Evolutionary conservation across 495 filamentous ascomycete genomes (phyloP).

Genomic region (Collariella sp.): DNA sequence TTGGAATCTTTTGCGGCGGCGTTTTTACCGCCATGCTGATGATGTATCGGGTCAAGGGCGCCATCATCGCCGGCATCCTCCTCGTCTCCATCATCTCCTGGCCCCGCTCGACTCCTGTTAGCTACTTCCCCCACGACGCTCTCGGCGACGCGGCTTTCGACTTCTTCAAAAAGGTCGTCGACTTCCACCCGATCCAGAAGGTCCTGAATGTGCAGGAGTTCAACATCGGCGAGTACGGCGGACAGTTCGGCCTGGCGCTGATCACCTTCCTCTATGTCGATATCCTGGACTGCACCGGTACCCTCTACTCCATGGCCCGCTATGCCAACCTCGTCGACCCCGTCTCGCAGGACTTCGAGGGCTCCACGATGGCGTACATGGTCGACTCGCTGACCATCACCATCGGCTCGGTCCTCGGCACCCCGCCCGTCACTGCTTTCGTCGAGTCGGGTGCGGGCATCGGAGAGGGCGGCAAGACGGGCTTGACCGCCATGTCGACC

Average conservation of each 20-base stretch:
- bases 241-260: constrained; percentile 66
- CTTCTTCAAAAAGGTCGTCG: constrained; percentile 77
- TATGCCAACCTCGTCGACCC: constrained; percentile 68
- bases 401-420: constrained; percentile 66
- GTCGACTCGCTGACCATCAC: constrained; percentile 71
- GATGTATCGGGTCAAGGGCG: constrained; percentile 77
- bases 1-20: constrained; percentile 76
- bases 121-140: constrained; percentile 64
- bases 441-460: constrained; percentile 80
- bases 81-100: constrained; percentile 79
- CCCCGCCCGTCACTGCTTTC: constrained; percentile 71
- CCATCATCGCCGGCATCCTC: constrained; percentile 69
- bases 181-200: constrained; percentile 64
- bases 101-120: constrained; percentile 63
- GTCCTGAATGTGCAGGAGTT: constrained; percentile 60
- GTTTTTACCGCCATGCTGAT: constrained; percentile 66
- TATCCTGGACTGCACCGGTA: constrained; percentile 69
- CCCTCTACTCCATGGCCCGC: constrained; percentile 74
- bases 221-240: constrained; percentile 51
- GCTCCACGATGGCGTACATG: constrained; percentile 62
- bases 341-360: constrained; percentile 68
- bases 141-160: constrained; percentile 60
- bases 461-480: constrained; percentile 72
- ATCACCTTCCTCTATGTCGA: constrained; percentile 83
- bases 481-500: constrained; percentile 67